These are phyloP conservation scores for Backusella circina DNA, from an alignment of 192 early-diverging fungal species.

Conservation along the genomic window DNA sequence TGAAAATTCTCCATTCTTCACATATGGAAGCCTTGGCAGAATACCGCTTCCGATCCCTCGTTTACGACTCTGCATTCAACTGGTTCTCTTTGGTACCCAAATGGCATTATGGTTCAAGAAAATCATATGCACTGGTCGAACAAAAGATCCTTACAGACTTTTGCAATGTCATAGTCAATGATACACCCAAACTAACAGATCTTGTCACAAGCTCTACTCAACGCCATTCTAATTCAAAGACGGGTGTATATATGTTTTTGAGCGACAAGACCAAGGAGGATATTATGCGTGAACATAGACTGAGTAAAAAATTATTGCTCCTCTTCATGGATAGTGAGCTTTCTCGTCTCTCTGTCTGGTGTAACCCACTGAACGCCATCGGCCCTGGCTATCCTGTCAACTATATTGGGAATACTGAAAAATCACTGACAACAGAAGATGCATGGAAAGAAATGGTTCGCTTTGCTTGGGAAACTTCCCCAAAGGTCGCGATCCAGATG, in stretches of 20 bases:
- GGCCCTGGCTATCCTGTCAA: constrained; percentile 28
- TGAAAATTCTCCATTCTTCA: constrained; percentile 67
- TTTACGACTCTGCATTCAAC: constrained; percentile 70
- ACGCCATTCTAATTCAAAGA: background rate
- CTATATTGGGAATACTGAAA: constrained; percentile 25
- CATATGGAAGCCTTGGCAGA: constrained; percentile 59
- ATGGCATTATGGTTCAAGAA: constrained; percentile 77
- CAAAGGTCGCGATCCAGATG: constrained; percentile 76
- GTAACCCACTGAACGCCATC: constrained; percentile 59
- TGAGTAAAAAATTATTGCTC: constrained; percentile 62
- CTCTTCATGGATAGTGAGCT: constrained; percentile 89
- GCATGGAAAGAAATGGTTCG: constrained; percentile 72
- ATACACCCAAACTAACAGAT: constrained; percentile 51
- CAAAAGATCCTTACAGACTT: constrained; percentile 62
- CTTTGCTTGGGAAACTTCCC: constrained; percentile 81
- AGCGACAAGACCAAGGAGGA: constrained; percentile 48
- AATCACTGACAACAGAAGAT: constrained; percentile 37
- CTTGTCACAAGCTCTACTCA: constrained; percentile 35
- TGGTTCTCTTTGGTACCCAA: constrained; percentile 80
- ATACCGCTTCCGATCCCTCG: constrained; percentile 54
- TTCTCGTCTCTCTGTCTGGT: constrained; percentile 79
- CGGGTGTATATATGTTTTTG: constrained; percentile 5
- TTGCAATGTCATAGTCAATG: constrained; percentile 53
- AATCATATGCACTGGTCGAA: constrained; percentile 56
- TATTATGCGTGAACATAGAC: constrained; percentile 39